Evolutionary conservation across 441 rosid genomes (phyloP).

Genomic region (Geranium incanum): DNA sequence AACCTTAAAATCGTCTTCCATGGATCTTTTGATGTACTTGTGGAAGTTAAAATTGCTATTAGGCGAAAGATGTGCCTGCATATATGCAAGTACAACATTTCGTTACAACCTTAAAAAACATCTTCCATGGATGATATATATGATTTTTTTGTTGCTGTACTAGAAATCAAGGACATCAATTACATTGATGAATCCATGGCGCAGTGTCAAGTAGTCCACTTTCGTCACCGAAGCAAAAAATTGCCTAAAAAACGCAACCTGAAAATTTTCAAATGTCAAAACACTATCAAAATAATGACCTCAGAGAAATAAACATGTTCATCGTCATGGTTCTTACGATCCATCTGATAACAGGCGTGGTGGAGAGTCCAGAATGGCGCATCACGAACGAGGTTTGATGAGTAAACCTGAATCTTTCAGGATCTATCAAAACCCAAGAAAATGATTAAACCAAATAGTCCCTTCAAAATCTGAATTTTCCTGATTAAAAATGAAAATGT

Average conservation of each 20-base stretch:
- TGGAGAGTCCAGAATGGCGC: conserved; percentile 45
- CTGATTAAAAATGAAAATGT: neutral
- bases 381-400: conserved; percentile 53
- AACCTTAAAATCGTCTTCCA: conserved; percentile 66
- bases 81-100: conserved; percentile 10
- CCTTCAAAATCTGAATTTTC: neutral
- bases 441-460: neutral
- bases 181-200: conserved; percentile 55
- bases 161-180: neutral
- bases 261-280: neutral
- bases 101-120: neutral
- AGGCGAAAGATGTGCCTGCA: conserved; percentile 55
- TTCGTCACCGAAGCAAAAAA: conserved; percentile 48
- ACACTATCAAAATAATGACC: too few species aligned
- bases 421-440: conserved; percentile 27
- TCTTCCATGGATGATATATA: too few species aligned
- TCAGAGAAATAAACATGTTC: neutral
- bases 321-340: conserved; percentile 24
- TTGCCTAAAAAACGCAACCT: conserved; percentile 64
- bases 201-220: conserved; percentile 57
- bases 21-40: conserved; percentile 52
- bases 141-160: too few species aligned
- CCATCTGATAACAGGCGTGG: conserved; percentile 41
- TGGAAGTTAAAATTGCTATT: conserved; percentile 52
- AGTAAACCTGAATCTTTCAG: conserved; percentile 44